phyloP scores from a whole-genome alignment of 2,329 filamentous ascomycete species.

The Aspergillus brasiliensis region DNA sequence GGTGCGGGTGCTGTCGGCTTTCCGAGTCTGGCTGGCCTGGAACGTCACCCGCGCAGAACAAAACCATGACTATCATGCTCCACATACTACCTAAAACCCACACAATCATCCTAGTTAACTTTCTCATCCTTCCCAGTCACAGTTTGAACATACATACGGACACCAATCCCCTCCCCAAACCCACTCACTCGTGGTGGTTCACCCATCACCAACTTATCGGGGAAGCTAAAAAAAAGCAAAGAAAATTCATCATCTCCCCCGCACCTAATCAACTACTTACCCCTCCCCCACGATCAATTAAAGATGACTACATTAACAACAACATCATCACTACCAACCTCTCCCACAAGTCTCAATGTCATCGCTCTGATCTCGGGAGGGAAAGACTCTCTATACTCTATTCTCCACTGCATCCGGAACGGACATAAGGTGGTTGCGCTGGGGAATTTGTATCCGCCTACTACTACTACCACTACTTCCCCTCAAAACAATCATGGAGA shows the following conservation, averaged over 20 bases:
- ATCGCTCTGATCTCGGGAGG: conserved; percentile 93
- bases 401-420: conserved; percentile 85
- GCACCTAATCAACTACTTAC: not conserved
- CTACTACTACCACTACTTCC: conserved; percentile 9
- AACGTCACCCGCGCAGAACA: no score
- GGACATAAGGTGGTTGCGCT: conserved; percentile 84
- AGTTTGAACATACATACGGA: no score
- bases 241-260: not conserved
- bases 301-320: not conserved
- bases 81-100: no score
- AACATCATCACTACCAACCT: conserved; percentile 28
- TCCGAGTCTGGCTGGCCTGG: no score
- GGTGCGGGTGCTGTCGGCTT: no score
- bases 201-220: no score
- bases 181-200: no score
- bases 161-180: no score
- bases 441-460: conserved; percentile 77
- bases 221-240: no score
- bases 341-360: conserved; percentile 60
- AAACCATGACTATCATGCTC: no score
- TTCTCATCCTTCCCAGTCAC: no score
- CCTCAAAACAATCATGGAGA: conserved; percentile 3
- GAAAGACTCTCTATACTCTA: conserved; percentile 93
- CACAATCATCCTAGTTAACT: no score
- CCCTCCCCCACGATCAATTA: not conserved